phyloP scores from a whole-genome alignment of 805 yeast genomes.

The Candida argentea region DNA sequence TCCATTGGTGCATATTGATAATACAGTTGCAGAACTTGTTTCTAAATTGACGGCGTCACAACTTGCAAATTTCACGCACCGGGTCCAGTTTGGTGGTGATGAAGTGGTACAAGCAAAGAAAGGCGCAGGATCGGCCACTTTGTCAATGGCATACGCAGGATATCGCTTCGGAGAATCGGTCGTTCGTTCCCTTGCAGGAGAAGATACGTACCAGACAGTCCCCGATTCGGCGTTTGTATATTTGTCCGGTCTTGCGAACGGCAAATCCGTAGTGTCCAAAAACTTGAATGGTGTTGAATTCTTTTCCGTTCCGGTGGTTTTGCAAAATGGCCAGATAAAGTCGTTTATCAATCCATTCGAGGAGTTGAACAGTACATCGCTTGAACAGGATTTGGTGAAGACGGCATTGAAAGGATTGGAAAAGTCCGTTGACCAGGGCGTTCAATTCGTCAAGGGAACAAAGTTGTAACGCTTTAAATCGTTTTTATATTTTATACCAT shows the following conservation, averaged over 20 bases:
- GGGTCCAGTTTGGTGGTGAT: constrained; percentile 70
- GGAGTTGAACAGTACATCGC: constrained; percentile 16
- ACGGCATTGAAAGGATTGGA: constrained; percentile 31
- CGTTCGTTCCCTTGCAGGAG: constrained; percentile 49
- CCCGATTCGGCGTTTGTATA: constrained; percentile 44
- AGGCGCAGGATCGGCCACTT: constrained; percentile 91
- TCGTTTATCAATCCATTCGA: constrained; percentile 27
- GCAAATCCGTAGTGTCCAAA: constrained; percentile 28
- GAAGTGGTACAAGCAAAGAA: constrained; percentile 93
- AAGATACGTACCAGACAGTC: constrained; percentile 26
- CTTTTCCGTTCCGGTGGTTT: constrained; percentile 39
- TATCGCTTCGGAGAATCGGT: constrained; percentile 63
- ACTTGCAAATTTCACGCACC: constrained; percentile 20
- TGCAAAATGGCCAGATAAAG: constrained; percentile 27
- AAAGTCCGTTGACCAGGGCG: constrained; percentile 30
- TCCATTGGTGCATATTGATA: constrained; percentile 20
- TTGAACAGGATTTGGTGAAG: constrained; percentile 24
- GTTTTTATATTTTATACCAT: too few relatives aligned
- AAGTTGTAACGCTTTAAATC: constrained; percentile 16
- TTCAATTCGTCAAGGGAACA: constrained; percentile 27
- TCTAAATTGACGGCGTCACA: constrained; percentile 8
- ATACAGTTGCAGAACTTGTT: constrained; percentile 10
- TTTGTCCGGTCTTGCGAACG: constrained; percentile 44
- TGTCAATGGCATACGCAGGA: constrained; percentile 92
- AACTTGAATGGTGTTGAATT: constrained; percentile 30